phyloP scores from a whole-genome alignment of 192 early-diverging fungal genomes.

The Chytriomyces confervae region DNA sequence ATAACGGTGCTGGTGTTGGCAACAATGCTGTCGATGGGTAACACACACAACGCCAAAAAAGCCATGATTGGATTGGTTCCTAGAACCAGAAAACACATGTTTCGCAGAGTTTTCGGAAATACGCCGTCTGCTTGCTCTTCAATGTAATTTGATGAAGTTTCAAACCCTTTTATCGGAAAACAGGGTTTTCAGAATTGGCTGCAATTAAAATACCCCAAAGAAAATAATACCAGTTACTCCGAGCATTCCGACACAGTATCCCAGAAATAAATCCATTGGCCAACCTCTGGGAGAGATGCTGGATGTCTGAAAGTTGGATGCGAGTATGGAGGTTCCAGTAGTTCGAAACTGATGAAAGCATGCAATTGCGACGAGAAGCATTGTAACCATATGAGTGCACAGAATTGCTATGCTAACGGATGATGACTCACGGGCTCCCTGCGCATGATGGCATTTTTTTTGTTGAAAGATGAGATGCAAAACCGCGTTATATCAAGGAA shows the following conservation, averaged over 20 bases:
- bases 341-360: conserved; percentile 50
- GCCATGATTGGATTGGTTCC: conserved; percentile 57
- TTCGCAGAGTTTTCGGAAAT: conserved; percentile 64
- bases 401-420: conserved; percentile 56
- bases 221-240: conserved; percentile 36
- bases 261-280: conserved; percentile 53
- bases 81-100: conserved; percentile 53
- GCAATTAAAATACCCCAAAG: background rate
- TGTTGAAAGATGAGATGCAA: background rate
- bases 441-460: too few species aligned
- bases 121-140: conserved; percentile 63
- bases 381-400: conserved; percentile 48
- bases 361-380: conserved; percentile 50
- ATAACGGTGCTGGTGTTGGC: conserved; percentile 49
- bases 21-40: conserved; percentile 52
- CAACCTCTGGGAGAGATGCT: conserved; percentile 35
- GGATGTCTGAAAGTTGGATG: conserved; percentile 55
- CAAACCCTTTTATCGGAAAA: conserved; percentile 51
- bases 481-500: background rate
- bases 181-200: background rate
- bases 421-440: conserved; percentile 57
- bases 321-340: conserved; percentile 44
- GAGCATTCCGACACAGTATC: conserved; percentile 63
- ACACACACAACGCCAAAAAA: conserved; percentile 48
- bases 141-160: conserved; percentile 61